Base-by-base conservation (phyloP, 176 grass and related monocot species). In the Aegilops longissima region DNA sequence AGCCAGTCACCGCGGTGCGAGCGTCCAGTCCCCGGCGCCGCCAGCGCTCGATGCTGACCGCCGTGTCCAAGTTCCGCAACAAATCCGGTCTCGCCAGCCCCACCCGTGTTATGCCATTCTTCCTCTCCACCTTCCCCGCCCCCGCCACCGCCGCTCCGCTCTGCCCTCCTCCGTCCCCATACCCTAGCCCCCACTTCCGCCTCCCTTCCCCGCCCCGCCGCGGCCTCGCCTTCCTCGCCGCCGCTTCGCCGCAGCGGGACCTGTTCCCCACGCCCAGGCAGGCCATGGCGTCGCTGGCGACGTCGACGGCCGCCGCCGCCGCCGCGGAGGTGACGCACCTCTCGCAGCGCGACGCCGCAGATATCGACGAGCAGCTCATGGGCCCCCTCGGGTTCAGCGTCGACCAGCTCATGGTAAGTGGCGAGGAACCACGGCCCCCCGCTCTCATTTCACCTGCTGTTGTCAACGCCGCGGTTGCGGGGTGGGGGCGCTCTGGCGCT, bases 281-380 rank as follows among this genome's bases (percentile, higher is more conserved):
- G 25, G 38, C 81, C 77, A 91, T 91, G 86, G 77, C 87, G 80
- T 84, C 82, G 8, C 86, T 80, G 81, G 88, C 64, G 12, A 76
- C 80, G 6, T 68, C 88, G 31, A 78, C 66, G 35, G 51, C 79
- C 11, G 61, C 24, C 5, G 83, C 77, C 33, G 79, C 69, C 10
- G 82, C 84, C 3, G 67, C 77, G 29, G 64, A 85, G 44, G 89
- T 94, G 82, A 94, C 92, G 27, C 90, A 92, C 86, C 82, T 98
- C 81, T 61, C 90, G 39, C 97, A 96, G 79, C 84, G 86, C 18
- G 88, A 89, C 5, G 97, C 92, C 1, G 90, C 76, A 13, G 94
- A 93, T 90, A 94, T 98, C 76, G 94, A 98, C 76, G 85, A 98
- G 88, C 91, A 92, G 65, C 94, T 96, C 76, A 98, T 98, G 97